Conservation (phyloP, 2,329 filamentous ascomycete genomes). For the Orbilia ellipsospora region DNA sequence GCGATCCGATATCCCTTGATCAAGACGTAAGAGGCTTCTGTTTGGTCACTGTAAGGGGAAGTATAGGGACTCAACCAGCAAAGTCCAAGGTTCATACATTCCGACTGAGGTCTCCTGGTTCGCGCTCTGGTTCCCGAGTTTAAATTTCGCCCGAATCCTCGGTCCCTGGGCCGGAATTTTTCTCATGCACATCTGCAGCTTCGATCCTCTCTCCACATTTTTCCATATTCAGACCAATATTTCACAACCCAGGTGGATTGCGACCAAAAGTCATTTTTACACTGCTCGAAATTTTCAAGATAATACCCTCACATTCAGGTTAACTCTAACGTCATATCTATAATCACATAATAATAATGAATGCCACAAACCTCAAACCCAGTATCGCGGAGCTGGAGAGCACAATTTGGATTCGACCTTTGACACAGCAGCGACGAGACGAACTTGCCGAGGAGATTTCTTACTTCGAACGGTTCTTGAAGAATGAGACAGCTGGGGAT, state of each 20-base stretch:
- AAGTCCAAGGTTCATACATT: conserved; percentile 28
- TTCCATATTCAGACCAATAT: conserved; percentile 3
- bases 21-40: conserved; percentile 7
- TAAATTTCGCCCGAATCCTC: conserved; percentile 52
- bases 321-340: too few relatives aligned
- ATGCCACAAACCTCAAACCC: conserved; percentile 30
- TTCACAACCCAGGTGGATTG: neutral
- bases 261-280: neutral
- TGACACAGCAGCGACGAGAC: conserved; percentile 38
- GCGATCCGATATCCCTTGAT: conserved; percentile 10
- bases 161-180: conserved; percentile 30
- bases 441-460: conserved; percentile 42
- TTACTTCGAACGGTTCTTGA: conserved; percentile 52
- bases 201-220: neutral
- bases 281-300: neutral
- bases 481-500: conserved; percentile 50
- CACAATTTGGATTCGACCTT: conserved; percentile 35
- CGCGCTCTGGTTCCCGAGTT: conserved; percentile 27
- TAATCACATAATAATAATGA: conserved; percentile 17
- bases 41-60: conserved; percentile 43
- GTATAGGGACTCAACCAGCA: conserved; percentile 25
- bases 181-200: conserved; percentile 21
- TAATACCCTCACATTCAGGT: neutral
- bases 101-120: conserved; percentile 29
- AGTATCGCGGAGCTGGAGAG: conserved; percentile 44